phyloP scores from a whole-genome alignment of 192 early-diverging fungal genomes.

The Radiomyces spectabilis region DNA sequence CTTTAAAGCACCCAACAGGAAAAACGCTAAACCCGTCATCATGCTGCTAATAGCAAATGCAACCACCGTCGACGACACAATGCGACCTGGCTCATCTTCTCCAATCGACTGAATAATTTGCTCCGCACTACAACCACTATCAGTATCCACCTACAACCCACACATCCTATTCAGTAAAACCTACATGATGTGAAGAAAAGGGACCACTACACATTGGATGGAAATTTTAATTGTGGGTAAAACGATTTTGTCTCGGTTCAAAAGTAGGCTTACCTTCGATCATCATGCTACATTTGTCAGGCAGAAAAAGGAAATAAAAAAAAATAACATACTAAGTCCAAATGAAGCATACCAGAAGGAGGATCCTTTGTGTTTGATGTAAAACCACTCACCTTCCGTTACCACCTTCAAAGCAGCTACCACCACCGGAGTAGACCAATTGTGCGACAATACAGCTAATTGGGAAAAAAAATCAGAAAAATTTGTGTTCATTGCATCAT shows the following conservation, averaged over 20 bases:
- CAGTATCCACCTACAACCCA: neutral
- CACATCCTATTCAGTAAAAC: too few species aligned
- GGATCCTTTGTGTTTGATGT: too few species aligned
- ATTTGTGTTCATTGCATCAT: too few species aligned
- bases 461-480: neutral
- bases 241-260: neutral
- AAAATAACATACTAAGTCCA: neutral
- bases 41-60: slow-evolving; percentile 84
- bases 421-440: slow-evolving; percentile 68
- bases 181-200: slow-evolving; percentile 32
- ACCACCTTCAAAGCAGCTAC: slow-evolving; percentile 84
- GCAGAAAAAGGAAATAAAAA: neutral
- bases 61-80: slow-evolving; percentile 86
- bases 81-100: slow-evolving; percentile 49
- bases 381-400: slow-evolving; percentile 88
- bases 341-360: too few species aligned
- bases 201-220: slow-evolving; percentile 14
- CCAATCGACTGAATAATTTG: slow-evolving; percentile 55
- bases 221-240: neutral
- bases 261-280: slow-evolving; percentile 51
- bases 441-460: slow-evolving; percentile 59
- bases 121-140: slow-evolving; percentile 38
- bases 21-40: slow-evolving; percentile 83
- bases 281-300: slow-evolving; percentile 36
- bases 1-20: slow-evolving; percentile 75